Conservation (phyloP, 2,329 filamentous ascomycete species). For the Aspergillus glaucus region DNA sequence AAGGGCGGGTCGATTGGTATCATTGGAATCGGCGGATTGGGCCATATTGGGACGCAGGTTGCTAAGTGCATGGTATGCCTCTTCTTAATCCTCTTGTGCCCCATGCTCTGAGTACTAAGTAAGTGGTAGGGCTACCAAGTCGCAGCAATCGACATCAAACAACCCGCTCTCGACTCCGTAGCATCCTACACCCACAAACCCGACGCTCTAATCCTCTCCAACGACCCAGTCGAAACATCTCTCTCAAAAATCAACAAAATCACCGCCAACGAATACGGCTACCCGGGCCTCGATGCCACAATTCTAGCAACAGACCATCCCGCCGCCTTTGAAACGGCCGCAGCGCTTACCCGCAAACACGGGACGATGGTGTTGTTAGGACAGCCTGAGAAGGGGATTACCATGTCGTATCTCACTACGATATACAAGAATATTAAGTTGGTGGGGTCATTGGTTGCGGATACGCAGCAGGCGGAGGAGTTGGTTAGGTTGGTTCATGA, state of each 20-base stretch:
- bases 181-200: conserved; percentile 44
- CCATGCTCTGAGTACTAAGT: not conserved
- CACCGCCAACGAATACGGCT: conserved; percentile 17
- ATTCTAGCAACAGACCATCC: conserved; percentile 51
- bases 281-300: conserved; percentile 47
- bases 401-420: conserved; percentile 26
- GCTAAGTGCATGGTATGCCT: conserved; percentile 31
- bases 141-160: conserved; percentile 50
- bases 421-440: conserved; percentile 50
- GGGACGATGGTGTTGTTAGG: conserved; percentile 54
- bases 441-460: conserved; percentile 41
- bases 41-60: conserved; percentile 48
- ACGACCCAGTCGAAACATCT: conserved; percentile 43
- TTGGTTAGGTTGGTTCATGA: conserved; percentile 34
- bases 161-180: conserved; percentile 47
- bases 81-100: too few species aligned
- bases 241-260: conserved; percentile 41
- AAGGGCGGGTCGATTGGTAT: conserved; percentile 33
- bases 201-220: conserved; percentile 45
- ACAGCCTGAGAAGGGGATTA: conserved; percentile 35
- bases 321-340: conserved; percentile 45
- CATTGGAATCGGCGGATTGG: conserved; percentile 45
- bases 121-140: conserved; percentile 44
- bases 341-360: conserved; percentile 55
- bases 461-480: conserved; percentile 37